Evolutionary conservation across 164 flowering plant genomes (phyloP), one percentile per base, ranked within the genome.

Genomic region (Vitis rotundifolia): DNA sequence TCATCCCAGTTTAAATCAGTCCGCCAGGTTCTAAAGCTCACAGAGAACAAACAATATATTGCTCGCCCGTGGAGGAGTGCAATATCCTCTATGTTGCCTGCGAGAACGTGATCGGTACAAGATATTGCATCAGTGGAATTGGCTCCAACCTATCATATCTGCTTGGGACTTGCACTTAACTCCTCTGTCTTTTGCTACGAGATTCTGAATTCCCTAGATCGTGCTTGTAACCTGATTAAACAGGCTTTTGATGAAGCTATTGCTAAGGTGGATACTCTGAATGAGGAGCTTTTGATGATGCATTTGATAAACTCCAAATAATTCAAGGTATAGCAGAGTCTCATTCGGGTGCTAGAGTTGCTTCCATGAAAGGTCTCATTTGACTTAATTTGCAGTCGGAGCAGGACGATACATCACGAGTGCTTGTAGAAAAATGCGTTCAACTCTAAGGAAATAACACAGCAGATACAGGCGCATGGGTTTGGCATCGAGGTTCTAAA

Each of bases 31-130:
- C n/a, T n/a, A n/a, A n/a, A n/a, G n/a, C n/a, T n/a, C n/a, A n/a
- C n/a, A n/a, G n/a, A n/a, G n/a, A n/a, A n/a, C n/a, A n/a, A n/a
- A n/a, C n/a, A n/a, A n/a, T n/a, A n/a, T n/a, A n/a, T n/a, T n/a
- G n/a, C n/a, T n/a, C n/a, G 56, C 77, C 89, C 9, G 86, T 86
- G 15, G 87, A 86, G 70, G 89, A 86, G 76, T 70, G 86, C 1
- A 84, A 86, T 86, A 80, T 82, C 44, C 44, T 31, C 44, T 31
- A 2, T 6, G 2, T 31, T 31, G 44, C 44, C 44, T 31, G 2
- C 44, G 84, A 86, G 77, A 86, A 84, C 74, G 83, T 84, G 16
- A 86, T 86, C 71, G 89, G 87, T 9, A 1, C 22, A 19, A 1
- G 22, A 19, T 19, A 19, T 19, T 19, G 22, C 22, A 19, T 1